Evolutionary conservation across 2,329 filamentous ascomycete species (phyloP).

Genomic region (Epichloe coenophiala): DNA sequence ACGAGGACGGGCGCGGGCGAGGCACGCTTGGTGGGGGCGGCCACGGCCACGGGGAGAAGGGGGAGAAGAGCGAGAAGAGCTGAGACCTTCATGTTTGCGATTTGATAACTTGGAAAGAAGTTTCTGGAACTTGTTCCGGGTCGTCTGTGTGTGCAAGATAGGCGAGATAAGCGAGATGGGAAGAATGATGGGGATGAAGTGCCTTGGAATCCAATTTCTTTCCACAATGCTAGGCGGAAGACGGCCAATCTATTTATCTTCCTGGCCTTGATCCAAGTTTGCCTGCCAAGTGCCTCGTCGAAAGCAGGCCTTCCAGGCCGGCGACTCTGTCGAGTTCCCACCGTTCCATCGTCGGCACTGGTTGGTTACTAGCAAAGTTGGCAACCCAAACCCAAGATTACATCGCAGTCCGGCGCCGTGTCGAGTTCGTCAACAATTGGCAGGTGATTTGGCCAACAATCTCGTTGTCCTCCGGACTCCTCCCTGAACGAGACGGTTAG

Average conservation of each 20-base stretch:
- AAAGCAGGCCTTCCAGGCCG: too few relatives aligned
- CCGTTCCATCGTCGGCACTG: not conserved
- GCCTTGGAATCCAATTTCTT: not conserved
- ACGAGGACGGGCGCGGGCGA: constrained; percentile 21
- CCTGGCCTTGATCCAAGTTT: not conserved
- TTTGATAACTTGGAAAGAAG: not conserved
- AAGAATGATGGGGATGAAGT: not conserved
- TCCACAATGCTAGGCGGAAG: not conserved
- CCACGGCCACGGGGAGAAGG: constrained; percentile 18
- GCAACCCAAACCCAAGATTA: not conserved
- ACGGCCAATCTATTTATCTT: not conserved
- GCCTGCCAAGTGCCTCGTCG: not conserved
- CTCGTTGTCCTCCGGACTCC: not conserved
- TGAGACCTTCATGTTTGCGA: constrained; percentile 15
- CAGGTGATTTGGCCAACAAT: not conserved
- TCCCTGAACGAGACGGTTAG: constrained; percentile 4
- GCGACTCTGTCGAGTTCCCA: not conserved
- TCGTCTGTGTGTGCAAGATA: not conserved
- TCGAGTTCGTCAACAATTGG: not conserved
- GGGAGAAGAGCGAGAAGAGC: constrained; percentile 21
- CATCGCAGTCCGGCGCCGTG: not conserved
- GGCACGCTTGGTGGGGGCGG: constrained; percentile 18
- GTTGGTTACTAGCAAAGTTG: too few relatives aligned
- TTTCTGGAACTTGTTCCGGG: not conserved
- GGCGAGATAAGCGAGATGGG: too few relatives aligned